phyloP scores from a whole-genome alignment of 176 grass and related monocot genomes.

The barley (Hordeum vulgare) region DNA sequence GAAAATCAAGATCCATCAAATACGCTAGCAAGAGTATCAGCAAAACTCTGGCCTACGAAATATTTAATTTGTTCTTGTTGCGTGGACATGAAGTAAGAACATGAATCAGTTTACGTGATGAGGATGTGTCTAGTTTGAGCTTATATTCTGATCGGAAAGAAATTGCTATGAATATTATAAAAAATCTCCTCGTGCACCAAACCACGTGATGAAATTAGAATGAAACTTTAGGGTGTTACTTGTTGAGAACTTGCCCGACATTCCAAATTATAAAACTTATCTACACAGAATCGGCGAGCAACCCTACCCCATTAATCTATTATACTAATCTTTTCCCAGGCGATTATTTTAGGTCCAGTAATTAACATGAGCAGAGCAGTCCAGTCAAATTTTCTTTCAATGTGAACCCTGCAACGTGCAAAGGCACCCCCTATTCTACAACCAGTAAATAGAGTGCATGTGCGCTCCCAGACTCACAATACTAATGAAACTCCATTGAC shows the following conservation, averaged over 20 bases:
- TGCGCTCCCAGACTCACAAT: no score
- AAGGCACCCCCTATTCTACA: not conserved
- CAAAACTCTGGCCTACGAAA: not conserved
- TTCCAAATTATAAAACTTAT: no score
- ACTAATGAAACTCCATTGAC: not conserved
- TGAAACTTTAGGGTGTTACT: no score
- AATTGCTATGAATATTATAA: not conserved
- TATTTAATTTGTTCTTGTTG: not conserved
- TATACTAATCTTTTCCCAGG: not conserved
- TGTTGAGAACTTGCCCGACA: no score
- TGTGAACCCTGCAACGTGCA: not conserved
- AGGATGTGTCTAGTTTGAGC: not conserved
- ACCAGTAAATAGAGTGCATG: no score
- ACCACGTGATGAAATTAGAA: not conserved
- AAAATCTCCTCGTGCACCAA: not conserved
- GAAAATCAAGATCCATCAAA: no score
- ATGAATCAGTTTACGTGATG: not conserved
- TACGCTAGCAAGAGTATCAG: not conserved
- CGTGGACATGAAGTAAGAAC: not conserved
- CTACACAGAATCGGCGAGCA: not conserved
- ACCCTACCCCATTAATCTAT: not conserved
- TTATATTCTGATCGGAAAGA: not conserved
- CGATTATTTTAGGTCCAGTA: not conserved
- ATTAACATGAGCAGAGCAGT: not conserved
- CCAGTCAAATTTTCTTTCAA: not conserved